Evolutionary conservation across 345 rosid species (phyloP).

Genomic region (Salix arbutifolia): DNA sequence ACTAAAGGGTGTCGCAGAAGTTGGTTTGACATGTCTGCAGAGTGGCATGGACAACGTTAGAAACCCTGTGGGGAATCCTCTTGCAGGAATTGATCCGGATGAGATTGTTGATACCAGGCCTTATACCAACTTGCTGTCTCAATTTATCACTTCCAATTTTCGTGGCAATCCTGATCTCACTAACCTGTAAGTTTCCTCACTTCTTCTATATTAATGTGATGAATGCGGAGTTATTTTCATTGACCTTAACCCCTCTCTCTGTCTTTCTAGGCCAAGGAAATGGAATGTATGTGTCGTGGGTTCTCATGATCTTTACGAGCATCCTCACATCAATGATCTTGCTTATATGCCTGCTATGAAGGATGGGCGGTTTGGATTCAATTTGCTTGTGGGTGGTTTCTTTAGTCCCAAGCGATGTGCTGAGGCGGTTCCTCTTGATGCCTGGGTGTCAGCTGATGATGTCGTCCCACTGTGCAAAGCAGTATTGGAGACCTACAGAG

Average conservation of each 20-base stretch:
- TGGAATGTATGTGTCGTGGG: slow-evolving; percentile 96
- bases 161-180: slow-evolving; percentile 63
- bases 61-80: slow-evolving; percentile 89
- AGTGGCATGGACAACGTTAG: slow-evolving; percentile 98
- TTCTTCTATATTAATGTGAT: background rate
- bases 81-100: slow-evolving; percentile 84
- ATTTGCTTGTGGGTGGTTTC: slow-evolving; percentile 91
- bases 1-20: slow-evolving; percentile 67
- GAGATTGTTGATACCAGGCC: slow-evolving; percentile 92
- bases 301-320: slow-evolving; percentile 90
- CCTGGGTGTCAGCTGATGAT: slow-evolving; percentile 86
- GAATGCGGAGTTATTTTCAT: background rate
- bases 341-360: slow-evolving; percentile 93
- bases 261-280: slow-evolving; percentile 75
- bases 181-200: slow-evolving; percentile 57
- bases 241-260: slow-evolving; percentile 3
- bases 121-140: slow-evolving; percentile 70
- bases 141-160: slow-evolving; percentile 70
- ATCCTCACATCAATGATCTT: slow-evolving; percentile 95
- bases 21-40: slow-evolving; percentile 84
- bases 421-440: slow-evolving; percentile 91
- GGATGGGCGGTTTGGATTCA: slow-evolving; percentile 75
- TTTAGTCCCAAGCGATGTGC: slow-evolving; percentile 85
- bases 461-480: slow-evolving; percentile 71
- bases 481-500: slow-evolving; percentile 73